Percentiles rank a stretch among this genome's conserved stretches.
Conservation (phyloP, 1,284 basidiomycete genomes). For the Ustilago lituana region DNA sequence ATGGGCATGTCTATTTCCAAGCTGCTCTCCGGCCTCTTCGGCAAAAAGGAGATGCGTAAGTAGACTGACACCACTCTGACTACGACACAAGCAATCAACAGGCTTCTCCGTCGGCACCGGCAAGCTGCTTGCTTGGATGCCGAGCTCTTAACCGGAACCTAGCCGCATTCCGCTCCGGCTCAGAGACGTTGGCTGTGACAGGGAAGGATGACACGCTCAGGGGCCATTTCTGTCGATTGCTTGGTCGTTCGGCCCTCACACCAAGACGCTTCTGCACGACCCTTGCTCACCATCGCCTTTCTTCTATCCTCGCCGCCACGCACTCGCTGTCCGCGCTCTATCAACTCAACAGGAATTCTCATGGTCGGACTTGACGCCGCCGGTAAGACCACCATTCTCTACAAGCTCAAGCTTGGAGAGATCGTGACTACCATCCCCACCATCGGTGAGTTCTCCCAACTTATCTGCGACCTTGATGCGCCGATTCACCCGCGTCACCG, state of each 20-base stretch:
- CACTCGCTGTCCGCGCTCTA: neutral
- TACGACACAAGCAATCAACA: slow-evolving; percentile 5
- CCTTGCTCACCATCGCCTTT: slow-evolving; percentile 3
- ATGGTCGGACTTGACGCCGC: slow-evolving; percentile 95
- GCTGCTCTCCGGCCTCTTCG: slow-evolving; percentile 67
- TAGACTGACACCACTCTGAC: slow-evolving; percentile 8
- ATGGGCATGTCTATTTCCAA: slow-evolving; percentile 67
- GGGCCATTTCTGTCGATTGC: neutral
- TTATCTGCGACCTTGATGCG: neutral
- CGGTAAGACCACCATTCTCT: slow-evolving; percentile 83
- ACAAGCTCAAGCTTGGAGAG: slow-evolving; percentile 99
- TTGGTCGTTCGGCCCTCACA: slow-evolving; percentile 1
- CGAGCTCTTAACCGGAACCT: too few species aligned
- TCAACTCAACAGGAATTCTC: slow-evolving; percentile 66
- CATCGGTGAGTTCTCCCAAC: slow-evolving; percentile 71
- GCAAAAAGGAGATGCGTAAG: slow-evolving; percentile 67
- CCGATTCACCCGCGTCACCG: neutral
- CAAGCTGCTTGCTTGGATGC: neutral
- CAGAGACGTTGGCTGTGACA: too few species aligned
- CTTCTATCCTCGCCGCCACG: neutral
- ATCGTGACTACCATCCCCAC: slow-evolving; percentile 99
- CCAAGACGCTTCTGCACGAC: too few species aligned
- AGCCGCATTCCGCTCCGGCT: too few species aligned
- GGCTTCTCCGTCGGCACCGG: neutral
- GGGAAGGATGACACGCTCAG: too few species aligned